Evolutionary conservation across 371 early-diverging fungal species (phyloP).

Genomic region (Umbelopsis sp.): DNA sequence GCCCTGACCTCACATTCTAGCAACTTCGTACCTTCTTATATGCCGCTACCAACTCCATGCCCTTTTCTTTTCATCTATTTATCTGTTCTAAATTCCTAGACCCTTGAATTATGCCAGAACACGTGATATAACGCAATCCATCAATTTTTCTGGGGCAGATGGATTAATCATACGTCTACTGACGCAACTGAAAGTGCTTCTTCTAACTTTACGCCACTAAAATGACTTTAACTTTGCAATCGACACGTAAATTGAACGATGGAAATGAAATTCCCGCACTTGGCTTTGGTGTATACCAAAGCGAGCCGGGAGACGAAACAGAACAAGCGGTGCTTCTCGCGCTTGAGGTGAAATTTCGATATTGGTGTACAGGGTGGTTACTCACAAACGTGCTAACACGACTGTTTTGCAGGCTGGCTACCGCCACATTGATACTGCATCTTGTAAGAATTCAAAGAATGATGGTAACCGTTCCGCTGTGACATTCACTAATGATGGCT

Average conservation of each 20-base stretch:
- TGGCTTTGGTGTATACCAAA: slow-evolving; percentile 50
- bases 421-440: slow-evolving; percentile 56
- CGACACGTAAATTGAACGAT: slow-evolving; percentile 28
- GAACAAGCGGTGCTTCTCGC: slow-evolving; percentile 53
- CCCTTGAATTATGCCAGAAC: background rate
- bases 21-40: too few species aligned
- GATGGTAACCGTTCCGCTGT: background rate
- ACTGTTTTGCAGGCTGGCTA: slow-evolving; percentile 43
- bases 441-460: slow-evolving; percentile 4
- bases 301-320: slow-evolving; percentile 38
- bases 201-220: background rate
- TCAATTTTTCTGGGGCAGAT: background rate
- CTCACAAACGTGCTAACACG: too few species aligned
- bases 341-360: slow-evolving; percentile 31
- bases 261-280: slow-evolving; percentile 35
- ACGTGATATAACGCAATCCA: slow-evolving; percentile 17
- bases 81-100: too few species aligned
- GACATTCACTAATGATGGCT: background rate
- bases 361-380: background rate
- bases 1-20: too few species aligned
- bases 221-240: slow-evolving; percentile 8
- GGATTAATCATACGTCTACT: background rate
- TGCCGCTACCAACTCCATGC: too few species aligned
- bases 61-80: too few species aligned
- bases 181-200: too few species aligned